Evolutionary conservation across 768 basidiomycete species (phyloP).

Genomic region (Phaeolepiota aurea): DNA sequence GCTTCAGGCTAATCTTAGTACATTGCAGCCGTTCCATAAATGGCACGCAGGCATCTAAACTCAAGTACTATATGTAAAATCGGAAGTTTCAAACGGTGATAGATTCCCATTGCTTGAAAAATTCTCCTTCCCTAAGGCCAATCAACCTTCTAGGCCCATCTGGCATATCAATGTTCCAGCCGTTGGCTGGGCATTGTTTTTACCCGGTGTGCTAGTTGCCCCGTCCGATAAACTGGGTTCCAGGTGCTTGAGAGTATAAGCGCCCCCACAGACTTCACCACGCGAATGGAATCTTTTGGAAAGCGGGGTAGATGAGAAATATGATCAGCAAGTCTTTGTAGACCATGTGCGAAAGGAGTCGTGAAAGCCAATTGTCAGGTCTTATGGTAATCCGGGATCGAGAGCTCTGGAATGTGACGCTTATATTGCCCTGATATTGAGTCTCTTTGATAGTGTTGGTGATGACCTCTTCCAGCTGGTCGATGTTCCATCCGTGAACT

Average conservation of each 20-base stretch:
- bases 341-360: background rate
- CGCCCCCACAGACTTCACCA: slow-evolving; percentile 36
- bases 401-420: background rate
- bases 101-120: slow-evolving; percentile 3
- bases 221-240: background rate
- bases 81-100: too few relatives aligned
- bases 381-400: background rate
- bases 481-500: slow-evolving; percentile 3
- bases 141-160: background rate
- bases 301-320: slow-evolving; percentile 65
- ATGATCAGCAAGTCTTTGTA: slow-evolving; percentile 1
- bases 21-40: too few relatives aligned
- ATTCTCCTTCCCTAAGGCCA: slow-evolving; percentile 2
- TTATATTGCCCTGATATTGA: background rate
- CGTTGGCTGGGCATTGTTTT: background rate
- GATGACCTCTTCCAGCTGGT: background rate
- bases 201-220: background rate
- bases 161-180: background rate
- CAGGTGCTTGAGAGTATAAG: slow-evolving; percentile 3
- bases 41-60: too few relatives aligned
- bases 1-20: too few relatives aligned
- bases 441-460: background rate
- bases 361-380: slow-evolving; percentile 1
- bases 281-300: slow-evolving; percentile 57
- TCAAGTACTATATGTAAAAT: too few relatives aligned